These are phyloP conservation scores for Syzygium jambos DNA, from an alignment of 345 rosid species.

Conservation along the genomic window DNA sequence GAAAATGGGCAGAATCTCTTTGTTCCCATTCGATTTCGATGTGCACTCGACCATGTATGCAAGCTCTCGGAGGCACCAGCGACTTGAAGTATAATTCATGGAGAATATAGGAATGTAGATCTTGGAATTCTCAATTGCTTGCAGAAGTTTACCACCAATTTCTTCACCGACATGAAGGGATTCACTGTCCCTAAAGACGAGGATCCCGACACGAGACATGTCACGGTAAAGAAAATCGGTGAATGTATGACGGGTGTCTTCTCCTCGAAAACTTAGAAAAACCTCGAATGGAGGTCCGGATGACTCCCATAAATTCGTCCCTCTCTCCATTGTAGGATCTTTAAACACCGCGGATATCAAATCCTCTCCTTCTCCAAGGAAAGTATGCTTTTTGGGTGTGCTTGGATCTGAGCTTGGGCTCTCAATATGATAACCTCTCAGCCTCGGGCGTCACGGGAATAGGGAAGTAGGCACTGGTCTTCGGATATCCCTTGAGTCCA, in stretches of 20 bases:
- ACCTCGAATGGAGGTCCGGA: accelerated
- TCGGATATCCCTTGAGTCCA: not conserved
- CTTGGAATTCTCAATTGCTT: not conserved
- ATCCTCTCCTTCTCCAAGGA: not conserved
- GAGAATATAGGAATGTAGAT: not conserved
- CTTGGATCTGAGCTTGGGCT: not conserved
- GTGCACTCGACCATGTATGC: not conserved
- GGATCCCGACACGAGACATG: not conserved
- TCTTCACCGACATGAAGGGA: not conserved
- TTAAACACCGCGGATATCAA: not conserved
- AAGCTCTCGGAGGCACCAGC: not conserved
- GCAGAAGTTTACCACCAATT: not conserved
- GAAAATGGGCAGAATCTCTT: not conserved
- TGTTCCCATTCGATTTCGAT: not conserved
- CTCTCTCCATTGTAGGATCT: not conserved
- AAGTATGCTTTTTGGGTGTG: not conserved
- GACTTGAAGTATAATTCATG: not conserved
- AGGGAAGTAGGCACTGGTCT: not conserved
- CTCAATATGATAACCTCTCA: not conserved
- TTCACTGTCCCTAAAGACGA: not conserved
- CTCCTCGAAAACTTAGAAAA: not conserved
- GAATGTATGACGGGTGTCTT: accelerated
- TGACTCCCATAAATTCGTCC: accelerated
- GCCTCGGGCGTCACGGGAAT: not conserved
- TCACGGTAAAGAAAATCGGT: not conserved